Percentiles rank a stretch among this genome's conserved stretches.
Conservation (phyloP, 2,329 filamentous ascomycete species). For the Tolypocladium amazonense region DNA sequence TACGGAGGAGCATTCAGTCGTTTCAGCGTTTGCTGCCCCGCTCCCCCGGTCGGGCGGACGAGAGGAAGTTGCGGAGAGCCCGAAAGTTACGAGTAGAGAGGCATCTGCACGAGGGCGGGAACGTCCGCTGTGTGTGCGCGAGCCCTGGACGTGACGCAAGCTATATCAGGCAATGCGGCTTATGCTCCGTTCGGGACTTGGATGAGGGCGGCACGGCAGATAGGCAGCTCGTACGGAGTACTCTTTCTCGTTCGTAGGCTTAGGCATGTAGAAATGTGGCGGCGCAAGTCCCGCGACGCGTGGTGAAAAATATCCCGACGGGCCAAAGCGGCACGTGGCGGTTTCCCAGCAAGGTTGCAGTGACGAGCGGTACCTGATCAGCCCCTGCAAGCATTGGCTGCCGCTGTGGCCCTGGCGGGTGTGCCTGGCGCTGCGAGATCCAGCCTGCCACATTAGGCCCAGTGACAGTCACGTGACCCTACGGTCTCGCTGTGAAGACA, state of each 20-base stretch:
- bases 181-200: not conserved
- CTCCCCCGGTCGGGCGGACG: not conserved
- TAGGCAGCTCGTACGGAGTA: not conserved
- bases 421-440: no score
- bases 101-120: not conserved
- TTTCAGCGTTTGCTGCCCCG: not conserved
- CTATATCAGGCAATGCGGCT: not conserved
- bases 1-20: not conserved
- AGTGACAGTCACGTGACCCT: no score
- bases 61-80: not conserved
- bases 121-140: not conserved
- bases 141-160: not conserved
- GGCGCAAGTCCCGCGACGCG: not conserved
- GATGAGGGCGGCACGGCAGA: not conserved
- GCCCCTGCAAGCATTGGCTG: not conserved
- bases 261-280: no score
- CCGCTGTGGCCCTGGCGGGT: not conserved
- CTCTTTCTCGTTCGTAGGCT: no score
- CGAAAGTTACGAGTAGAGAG: no score
- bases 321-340: not conserved
- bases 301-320: not conserved
- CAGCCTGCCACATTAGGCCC: no score
- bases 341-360: not conserved
- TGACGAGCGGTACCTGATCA: not conserved
- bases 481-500: no score